Base-by-base conservation (phyloP, 768 basidiomycete species). In the Rhodotorula toruloides region DNA sequence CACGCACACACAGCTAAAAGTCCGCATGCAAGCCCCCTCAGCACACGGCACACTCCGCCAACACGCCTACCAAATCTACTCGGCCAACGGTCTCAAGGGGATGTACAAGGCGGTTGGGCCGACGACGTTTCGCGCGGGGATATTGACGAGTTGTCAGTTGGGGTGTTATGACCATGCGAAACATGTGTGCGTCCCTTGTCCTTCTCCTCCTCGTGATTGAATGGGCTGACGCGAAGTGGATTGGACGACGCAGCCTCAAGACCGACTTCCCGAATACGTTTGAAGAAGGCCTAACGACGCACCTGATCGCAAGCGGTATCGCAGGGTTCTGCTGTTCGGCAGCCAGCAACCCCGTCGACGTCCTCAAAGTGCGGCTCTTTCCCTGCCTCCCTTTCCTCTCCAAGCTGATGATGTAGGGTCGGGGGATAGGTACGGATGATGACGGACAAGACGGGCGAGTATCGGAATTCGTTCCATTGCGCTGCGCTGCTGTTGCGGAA, bases 251-350 rank as follows among this genome's bases (percentile, higher is more conserved):
- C 55, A 71, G 65, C 13, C 44, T 75, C 10, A 72, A 70, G 57
- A 32, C 43, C 22, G 63, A 73, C 50, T 72, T 67, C 34, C 71
- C 72, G 17, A 32, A n/a, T 25, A 50, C 58, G 4, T 74, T 74
- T 56, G 43, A 46, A 8, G 74, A 75, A 36, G 68, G 68, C 11
- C 64, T 75, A 61, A 56, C 40, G 47, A 73, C 74, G 1, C 74
- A 75, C 43, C 46, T 72, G 34, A 55, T 64, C 31, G 71, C 72
- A 29, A 65, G 61, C 40, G 74, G 68, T 0, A 60, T 73, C 22
- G 74, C 74, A 13, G 74, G 74, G 1, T 68, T 75, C 64, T 69
- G 63, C 40, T 75, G 74, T 47, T 68, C 65, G 5, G 62, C 62
- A n/a, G 59, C 70, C 5, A 72, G 65, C 44, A 61, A 61, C 49